phyloP scores from a whole-genome alignment of 768 basidiomycete species.

The Cubamyces lactineus region DNA sequence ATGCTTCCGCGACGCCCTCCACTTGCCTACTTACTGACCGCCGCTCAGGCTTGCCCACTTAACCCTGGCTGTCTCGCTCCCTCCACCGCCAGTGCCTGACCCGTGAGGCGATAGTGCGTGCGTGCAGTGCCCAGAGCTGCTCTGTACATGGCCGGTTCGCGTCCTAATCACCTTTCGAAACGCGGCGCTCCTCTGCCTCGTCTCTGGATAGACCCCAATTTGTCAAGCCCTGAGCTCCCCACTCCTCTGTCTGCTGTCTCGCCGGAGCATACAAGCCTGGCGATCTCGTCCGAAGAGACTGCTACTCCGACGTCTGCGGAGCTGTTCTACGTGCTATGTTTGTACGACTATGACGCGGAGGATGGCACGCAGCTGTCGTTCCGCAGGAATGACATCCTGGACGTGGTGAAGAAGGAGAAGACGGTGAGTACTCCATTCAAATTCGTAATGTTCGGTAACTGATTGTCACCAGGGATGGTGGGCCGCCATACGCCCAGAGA shows the following conservation, averaged over 20 bases:
- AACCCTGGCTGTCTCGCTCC: background rate
- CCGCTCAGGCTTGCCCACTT: constrained; percentile 3
- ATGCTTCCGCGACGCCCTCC: constrained; percentile 9
- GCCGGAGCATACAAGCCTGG: constrained; percentile 20
- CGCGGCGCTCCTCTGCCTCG: constrained; percentile 25
- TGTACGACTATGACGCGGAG: constrained; percentile 67
- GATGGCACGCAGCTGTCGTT: constrained; percentile 68
- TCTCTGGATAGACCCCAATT: constrained; percentile 28
- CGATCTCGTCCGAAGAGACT: constrained; percentile 18
- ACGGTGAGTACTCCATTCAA: constrained; percentile 35
- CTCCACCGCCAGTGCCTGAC: background rate
- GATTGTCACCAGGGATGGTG: constrained; percentile 61
- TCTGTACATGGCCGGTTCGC: constrained; percentile 17
- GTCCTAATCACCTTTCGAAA: constrained; percentile 4
- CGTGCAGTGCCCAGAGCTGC: constrained; percentile 10
- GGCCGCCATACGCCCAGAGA: constrained; percentile 66
- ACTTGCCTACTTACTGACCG: constrained; percentile 2
- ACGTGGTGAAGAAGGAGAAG: constrained; percentile 67
- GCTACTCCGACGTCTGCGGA: constrained; percentile 24
- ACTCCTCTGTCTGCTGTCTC: constrained; percentile 21
- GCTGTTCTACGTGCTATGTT: constrained; percentile 60
- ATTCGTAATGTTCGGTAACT: background rate
- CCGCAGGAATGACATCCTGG: constrained; percentile 65
- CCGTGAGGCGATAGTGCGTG: background rate
- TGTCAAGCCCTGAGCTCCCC: constrained; percentile 18